These are phyloP conservation scores for Chrysanthemum makinoi DNA, from an alignment of 129 eudicot genomes.

Conservation along the genomic window DNA sequence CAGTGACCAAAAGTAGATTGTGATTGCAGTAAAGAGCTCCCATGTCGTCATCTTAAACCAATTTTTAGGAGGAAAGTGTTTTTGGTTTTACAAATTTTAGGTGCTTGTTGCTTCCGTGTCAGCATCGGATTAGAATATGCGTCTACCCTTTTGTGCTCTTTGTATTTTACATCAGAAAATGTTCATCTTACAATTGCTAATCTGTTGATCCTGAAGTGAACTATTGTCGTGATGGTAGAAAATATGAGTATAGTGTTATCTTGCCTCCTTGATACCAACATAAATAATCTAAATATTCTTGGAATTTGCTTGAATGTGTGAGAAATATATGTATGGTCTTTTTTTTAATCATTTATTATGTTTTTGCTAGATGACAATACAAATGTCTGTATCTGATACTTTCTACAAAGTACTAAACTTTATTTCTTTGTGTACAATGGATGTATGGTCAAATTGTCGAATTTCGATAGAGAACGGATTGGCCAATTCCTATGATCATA, in stretches of 20 bases:
- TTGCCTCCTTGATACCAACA: not conserved
- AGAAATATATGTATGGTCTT: too few relatives aligned
- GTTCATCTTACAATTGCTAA: slow-evolving; percentile 4
- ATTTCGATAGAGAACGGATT: too few relatives aligned
- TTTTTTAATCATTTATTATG: too few relatives aligned
- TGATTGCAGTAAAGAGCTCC: not conserved
- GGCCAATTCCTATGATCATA: too few relatives aligned
- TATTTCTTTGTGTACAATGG: too few relatives aligned
- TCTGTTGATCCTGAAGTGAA: not conserved
- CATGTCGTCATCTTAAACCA: not conserved
- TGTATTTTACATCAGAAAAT: not conserved
- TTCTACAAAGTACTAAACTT: too few relatives aligned
- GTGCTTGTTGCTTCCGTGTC: not conserved
- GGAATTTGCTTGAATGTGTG: too few relatives aligned
- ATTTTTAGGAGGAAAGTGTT: not conserved
- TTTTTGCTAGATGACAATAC: too few relatives aligned
- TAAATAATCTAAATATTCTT: too few relatives aligned
- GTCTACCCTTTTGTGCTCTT: not conserved
- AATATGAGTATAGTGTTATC: not conserved
- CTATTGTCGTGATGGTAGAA: not conserved
- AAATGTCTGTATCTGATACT: too few relatives aligned
- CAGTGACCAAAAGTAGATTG: not conserved
- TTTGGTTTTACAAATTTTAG: not conserved
- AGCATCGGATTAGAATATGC: not conserved
- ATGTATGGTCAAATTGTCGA: too few relatives aligned